A percentile compares a stretch with the other conserved stretches of the same genome.
These are phyloP conservation scores for Lentinula edodes DNA, from an alignment of 768 basidiomycete genomes.

Conservation along the genomic window DNA sequence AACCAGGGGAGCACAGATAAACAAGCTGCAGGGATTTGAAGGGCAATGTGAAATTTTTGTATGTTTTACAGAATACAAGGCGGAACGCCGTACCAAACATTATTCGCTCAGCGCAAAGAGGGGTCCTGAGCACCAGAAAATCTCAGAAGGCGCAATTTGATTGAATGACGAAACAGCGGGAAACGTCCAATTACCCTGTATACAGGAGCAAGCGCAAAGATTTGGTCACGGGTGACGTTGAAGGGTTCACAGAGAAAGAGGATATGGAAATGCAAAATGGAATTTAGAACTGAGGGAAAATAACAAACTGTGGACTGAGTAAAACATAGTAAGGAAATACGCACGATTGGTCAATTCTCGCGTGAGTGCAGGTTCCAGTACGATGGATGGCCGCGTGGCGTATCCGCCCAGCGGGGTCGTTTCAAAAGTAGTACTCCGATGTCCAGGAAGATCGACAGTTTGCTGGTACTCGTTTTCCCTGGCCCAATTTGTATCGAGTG, in stretches of 20 bases:
- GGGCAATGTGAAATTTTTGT: neutral
- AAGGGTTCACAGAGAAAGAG: neutral
- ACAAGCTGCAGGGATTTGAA: neutral
- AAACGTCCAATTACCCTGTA: neutral
- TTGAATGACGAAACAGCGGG: neutral
- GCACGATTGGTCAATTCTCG: constrained; percentile 71
- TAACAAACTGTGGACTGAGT: neutral
- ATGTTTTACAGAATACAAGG: neutral
- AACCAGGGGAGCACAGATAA: neutral
- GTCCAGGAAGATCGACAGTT: neutral
- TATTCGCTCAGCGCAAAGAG: neutral
- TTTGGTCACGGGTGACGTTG: neutral
- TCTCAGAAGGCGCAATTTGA: neutral
- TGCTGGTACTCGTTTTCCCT: neutral
- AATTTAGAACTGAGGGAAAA: neutral
- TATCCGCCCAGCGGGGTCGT: constrained; percentile 13
- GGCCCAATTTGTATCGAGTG: neutral
- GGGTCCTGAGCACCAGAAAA: neutral
- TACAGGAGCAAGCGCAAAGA: neutral
- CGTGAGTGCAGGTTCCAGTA: constrained; percentile 57
- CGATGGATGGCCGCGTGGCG: constrained; percentile 30
- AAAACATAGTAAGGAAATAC: constrained; percentile 19
- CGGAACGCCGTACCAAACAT: neutral
- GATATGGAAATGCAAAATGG: neutral
- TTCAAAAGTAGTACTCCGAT: neutral